These are phyloP conservation scores for Sclerotinia minor DNA, from an alignment of 2,329 filamentous ascomycete species.

Conservation along the genomic window DNA sequence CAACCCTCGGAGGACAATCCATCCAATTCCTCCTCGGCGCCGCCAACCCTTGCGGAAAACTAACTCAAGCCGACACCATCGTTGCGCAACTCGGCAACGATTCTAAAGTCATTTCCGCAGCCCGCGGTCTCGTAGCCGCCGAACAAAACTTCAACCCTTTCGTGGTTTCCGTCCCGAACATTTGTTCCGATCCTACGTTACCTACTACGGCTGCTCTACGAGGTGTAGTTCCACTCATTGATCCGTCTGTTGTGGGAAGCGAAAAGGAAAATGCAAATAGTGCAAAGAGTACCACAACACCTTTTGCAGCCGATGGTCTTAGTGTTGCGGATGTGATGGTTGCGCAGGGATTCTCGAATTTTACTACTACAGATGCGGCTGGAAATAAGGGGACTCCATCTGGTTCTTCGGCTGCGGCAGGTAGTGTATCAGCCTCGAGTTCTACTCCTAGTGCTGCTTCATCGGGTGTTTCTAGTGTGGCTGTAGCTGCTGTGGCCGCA, in stretches of 20 bases:
- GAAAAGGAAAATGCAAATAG: slow-evolving; percentile 62
- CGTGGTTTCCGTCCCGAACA: slow-evolving; percentile 56
- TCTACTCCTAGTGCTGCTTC: neutral
- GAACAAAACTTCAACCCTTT: slow-evolving; percentile 76
- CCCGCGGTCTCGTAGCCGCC: slow-evolving; percentile 62
- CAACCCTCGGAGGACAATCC: slow-evolving; percentile 62
- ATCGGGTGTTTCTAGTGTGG: slow-evolving; percentile 20
- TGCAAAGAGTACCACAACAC: slow-evolving; percentile 50
- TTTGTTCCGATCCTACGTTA: slow-evolving; percentile 64
- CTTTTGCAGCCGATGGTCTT: slow-evolving; percentile 60
- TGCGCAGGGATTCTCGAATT: slow-evolving; percentile 63
- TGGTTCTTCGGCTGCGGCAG: slow-evolving; percentile 17
- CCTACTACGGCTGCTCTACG: slow-evolving; percentile 61
- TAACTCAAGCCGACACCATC: slow-evolving; percentile 64
- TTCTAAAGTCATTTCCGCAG: slow-evolving; percentile 60
- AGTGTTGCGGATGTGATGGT: slow-evolving; percentile 65
- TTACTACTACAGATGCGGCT: slow-evolving; percentile 48
- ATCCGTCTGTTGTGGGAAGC: slow-evolving; percentile 60
- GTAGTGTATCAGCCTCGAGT: slow-evolving; percentile 15
- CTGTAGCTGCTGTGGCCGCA: slow-evolving; percentile 25
- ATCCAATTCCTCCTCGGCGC: slow-evolving; percentile 63
- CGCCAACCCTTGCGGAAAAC: slow-evolving; percentile 66
- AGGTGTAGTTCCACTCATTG: slow-evolving; percentile 67
- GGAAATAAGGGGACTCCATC: slow-evolving; percentile 44
- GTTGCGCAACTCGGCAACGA: slow-evolving; percentile 60